Base-by-base conservation (phyloP, 1,284 basidiomycete species). In the Wolfiporia cocos region DNA sequence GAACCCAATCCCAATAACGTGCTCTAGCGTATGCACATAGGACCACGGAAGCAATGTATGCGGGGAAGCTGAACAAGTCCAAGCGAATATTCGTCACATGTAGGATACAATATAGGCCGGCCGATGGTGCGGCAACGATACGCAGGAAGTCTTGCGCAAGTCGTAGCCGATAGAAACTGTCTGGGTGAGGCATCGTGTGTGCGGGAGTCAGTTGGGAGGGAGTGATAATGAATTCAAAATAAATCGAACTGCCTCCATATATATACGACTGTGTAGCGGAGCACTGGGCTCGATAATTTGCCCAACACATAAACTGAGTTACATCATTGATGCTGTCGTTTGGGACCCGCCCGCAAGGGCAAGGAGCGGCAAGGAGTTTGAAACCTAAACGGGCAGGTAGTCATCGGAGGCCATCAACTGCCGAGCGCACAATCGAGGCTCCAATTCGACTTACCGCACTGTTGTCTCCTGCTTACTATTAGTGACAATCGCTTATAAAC, bases 41-140 rank as follows among this genome's bases (percentile, higher is more conserved):
- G 14, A 74, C 34, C 23, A 75, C 63, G 33, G 71, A 70, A 3
- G 54, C 39, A 22, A 69, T 11, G 49, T 73, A 67, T n/a, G 54
- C 52, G 1, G 68, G 68, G 12, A 68, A 30, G 1, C 63, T 51
- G 10, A 66, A 46, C 28, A 53, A 41, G 5, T 69, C 63, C 19
- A 69, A 54, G 23, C 47, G 51, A 32, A 55, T 46, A 11, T 46
- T 42, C 30, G 53, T 47, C 37, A 59, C 15, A 2, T 48, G 52
- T n/a, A 69, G 54, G 18, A 61, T 21, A 22, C 55, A 28, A 18
- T 49, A 59, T 22, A 75, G 55, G 7, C 61, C 44, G 9, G 63
- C 34, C 17, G 57, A 60, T 34, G 76, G 76, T 2, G 71, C 40
- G 21, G 67, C 54, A 33, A 75, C 33, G 11, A 66, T 62, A 29